phyloP scores from a whole-genome alignment of 352 stramenopile genomes.

The Globisporangium cylindrosporum region DNA sequence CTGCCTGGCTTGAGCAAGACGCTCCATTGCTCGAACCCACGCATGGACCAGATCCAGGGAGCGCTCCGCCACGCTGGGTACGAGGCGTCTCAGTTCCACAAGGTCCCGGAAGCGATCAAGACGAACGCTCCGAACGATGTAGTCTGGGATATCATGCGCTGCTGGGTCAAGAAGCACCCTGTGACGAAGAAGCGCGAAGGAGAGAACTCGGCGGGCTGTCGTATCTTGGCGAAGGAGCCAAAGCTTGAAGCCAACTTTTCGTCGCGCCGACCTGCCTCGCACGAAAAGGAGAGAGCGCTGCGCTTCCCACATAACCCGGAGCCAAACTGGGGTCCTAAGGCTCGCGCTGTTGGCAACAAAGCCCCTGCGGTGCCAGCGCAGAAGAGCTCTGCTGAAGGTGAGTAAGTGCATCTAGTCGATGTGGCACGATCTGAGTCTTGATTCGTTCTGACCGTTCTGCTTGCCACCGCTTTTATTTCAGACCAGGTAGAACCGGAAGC shows the following conservation, averaged over 20 bases:
- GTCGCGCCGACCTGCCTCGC: slow-evolving; percentile 49
- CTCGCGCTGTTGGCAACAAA: slow-evolving; percentile 78
- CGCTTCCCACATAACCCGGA: slow-evolving; percentile 95
- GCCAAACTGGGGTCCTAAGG: slow-evolving; percentile 96
- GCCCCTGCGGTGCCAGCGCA: slow-evolving; percentile 18
- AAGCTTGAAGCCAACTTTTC: slow-evolving; percentile 86
- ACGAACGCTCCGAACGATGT: slow-evolving; percentile 97
- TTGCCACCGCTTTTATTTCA: slow-evolving; percentile 17
- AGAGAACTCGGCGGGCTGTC: slow-evolving; percentile 69
- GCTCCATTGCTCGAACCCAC: slow-evolving; percentile 92
- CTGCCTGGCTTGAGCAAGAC: slow-evolving; percentile 92
- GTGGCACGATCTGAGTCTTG: slow-evolving; percentile 1
- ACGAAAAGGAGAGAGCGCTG: slow-evolving; percentile 89
- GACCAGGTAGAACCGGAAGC: slow-evolving; percentile 55
- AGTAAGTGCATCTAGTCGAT: slow-evolving; percentile 4
- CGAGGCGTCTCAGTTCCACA: slow-evolving; percentile 97
- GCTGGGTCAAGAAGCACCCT: slow-evolving; percentile 94
- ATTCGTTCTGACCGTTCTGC: slow-evolving; percentile 4
- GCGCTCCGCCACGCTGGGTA: slow-evolving; percentile 97
- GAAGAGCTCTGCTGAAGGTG: slow-evolving; percentile 26
- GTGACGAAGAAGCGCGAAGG: slow-evolving; percentile 86
- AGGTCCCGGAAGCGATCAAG: slow-evolving; percentile 97
- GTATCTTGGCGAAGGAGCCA: slow-evolving; percentile 87
- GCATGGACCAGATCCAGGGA: slow-evolving; percentile 92
- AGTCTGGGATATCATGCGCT: slow-evolving; percentile 98